Evolutionary conservation across 495 filamentous ascomycete species (phyloP).

Genomic region (Hamigera avellanea): DNA sequence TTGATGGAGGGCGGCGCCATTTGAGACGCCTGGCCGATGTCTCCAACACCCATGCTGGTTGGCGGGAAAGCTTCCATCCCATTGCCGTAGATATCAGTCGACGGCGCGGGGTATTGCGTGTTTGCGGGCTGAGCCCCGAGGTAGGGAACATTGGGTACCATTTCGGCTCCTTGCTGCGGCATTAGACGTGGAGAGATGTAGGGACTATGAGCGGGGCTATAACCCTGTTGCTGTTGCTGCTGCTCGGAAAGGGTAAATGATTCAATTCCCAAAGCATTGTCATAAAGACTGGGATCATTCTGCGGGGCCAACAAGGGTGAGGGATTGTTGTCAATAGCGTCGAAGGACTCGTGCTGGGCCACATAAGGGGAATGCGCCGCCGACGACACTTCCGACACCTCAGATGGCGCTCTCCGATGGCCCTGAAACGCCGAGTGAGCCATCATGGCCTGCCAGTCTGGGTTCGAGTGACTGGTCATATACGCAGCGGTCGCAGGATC

Average conservation of each 20-base stretch:
- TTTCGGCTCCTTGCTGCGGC: constrained; percentile 53
- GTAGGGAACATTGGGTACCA: constrained; percentile 33
- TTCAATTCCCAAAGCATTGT: constrained; percentile 65
- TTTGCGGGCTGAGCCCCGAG: constrained; percentile 38
- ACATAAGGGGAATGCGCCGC: constrained; percentile 76
- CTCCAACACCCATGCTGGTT: constrained; percentile 27
- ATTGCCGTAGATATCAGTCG: constrained; percentile 44
- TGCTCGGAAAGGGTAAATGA: constrained; percentile 75
- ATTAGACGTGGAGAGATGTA: constrained; percentile 73
- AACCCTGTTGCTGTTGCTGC: constrained; percentile 41
- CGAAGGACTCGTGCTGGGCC: constrained; percentile 67
- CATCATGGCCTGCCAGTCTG: constrained; percentile 59
- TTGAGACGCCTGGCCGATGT: constrained; percentile 58
- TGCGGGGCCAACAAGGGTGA: constrained; percentile 74
- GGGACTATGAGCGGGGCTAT: constrained; percentile 75
- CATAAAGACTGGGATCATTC: constrained; percentile 57
- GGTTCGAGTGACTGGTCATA: constrained; percentile 44
- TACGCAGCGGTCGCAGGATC: constrained; percentile 68
- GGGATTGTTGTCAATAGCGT: constrained; percentile 55
- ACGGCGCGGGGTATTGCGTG: constrained; percentile 37
- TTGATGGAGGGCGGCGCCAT: constrained; percentile 85
- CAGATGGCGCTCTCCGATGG: constrained; percentile 77
- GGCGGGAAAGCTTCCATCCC: constrained; percentile 21
- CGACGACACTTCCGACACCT: constrained; percentile 79
- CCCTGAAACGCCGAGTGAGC: constrained; percentile 52